A percentile compares a stretch with the other conserved stretches of the same genome.
phyloP scores from a whole-genome alignment of 164 flowering plant species.

The Aristolochia californica region DNA sequence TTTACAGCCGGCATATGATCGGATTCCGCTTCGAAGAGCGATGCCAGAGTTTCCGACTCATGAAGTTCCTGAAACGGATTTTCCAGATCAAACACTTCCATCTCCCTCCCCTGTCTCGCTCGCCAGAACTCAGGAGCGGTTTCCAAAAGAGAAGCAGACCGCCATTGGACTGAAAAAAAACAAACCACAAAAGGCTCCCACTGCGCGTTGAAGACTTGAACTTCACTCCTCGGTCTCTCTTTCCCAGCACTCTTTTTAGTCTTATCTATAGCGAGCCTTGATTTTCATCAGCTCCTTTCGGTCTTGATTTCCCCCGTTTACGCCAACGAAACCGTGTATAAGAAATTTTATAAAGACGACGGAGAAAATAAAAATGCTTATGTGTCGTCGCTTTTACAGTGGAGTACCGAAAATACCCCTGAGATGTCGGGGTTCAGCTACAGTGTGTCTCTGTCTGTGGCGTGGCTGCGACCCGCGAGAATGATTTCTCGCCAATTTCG shows the following conservation, averaged over 20 bases:
- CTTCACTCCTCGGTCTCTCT: conserved; percentile 11
- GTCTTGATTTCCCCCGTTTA: too few relatives aligned
- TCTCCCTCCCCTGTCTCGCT: neutral
- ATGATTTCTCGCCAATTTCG: conserved; percentile 1
- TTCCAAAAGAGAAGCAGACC: neutral
- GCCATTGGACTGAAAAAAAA: conserved; percentile 1
- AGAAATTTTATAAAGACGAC: too few relatives aligned
- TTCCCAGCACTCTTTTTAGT: too few relatives aligned
- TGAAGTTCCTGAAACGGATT: conserved; percentile 33
- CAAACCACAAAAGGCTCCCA: neutral
- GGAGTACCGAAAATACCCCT: neutral
- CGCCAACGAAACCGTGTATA: too few relatives aligned
- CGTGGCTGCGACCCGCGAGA: too few relatives aligned
- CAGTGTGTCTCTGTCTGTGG: too few relatives aligned
- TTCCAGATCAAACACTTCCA: conserved; percentile 36
- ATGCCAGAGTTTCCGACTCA: conserved; percentile 13
- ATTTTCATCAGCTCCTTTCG: neutral
- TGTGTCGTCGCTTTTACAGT: neutral
- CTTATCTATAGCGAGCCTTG: neutral
- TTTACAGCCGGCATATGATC: conserved; percentile 45
- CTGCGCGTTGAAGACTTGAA: conserved; percentile 9
- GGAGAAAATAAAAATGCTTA: conserved; percentile 3
- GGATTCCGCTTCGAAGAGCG: conserved; percentile 38
- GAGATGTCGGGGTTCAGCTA: conserved; percentile 1
- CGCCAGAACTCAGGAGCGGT: conserved; percentile 1